A percentile compares a stretch with the other conserved stretches of the same genome.
phyloP scores from a whole-genome alignment of 768 basidiomycete genomes.

The Sporobolomyces phaffii region DNA sequence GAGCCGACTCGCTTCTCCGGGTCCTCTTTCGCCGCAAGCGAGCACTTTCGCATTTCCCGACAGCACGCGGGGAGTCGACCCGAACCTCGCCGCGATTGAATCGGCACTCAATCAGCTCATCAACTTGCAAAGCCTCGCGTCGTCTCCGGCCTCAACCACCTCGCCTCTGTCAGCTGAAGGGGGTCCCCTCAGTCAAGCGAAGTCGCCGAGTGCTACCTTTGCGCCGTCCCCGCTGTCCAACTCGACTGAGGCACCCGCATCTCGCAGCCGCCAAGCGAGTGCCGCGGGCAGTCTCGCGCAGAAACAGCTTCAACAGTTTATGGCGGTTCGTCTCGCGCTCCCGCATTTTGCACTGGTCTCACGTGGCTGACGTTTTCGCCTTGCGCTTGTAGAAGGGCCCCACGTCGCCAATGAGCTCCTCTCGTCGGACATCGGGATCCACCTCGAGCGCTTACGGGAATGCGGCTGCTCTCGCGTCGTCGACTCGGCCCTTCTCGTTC shows the following conservation, averaged over 20 bases:
- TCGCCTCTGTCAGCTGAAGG: background rate
- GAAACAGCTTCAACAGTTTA: conserved; percentile 29
- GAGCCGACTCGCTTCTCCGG: background rate
- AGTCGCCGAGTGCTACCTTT: background rate
- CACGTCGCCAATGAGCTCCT: background rate
- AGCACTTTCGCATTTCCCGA: conserved; percentile 15
- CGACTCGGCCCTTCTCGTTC: conserved; percentile 23
- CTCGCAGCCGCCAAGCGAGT: background rate
- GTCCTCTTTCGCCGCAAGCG: background rate
- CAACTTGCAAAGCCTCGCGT: conserved; percentile 32
- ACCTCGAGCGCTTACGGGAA: conserved; percentile 30
- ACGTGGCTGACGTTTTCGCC: background rate
- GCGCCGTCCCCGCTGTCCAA: background rate
- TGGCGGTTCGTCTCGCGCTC: conserved; percentile 6
- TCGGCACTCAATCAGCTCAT: conserved; percentile 40
- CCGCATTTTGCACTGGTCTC: background rate
- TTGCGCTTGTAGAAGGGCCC: background rate
- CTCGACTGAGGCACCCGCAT: background rate
- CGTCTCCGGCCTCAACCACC: background rate
- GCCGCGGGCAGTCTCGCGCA: conserved; percentile 16
- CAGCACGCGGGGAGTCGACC: conserved; percentile 12
- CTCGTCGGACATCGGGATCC: conserved; percentile 13
- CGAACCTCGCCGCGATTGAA: conserved; percentile 38
- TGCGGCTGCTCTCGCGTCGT: conserved; percentile 26
- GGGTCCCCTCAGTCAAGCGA: background rate